Conservation (phyloP, 345 rosid genomes). For the Conringia planisiliqua region DNA sequence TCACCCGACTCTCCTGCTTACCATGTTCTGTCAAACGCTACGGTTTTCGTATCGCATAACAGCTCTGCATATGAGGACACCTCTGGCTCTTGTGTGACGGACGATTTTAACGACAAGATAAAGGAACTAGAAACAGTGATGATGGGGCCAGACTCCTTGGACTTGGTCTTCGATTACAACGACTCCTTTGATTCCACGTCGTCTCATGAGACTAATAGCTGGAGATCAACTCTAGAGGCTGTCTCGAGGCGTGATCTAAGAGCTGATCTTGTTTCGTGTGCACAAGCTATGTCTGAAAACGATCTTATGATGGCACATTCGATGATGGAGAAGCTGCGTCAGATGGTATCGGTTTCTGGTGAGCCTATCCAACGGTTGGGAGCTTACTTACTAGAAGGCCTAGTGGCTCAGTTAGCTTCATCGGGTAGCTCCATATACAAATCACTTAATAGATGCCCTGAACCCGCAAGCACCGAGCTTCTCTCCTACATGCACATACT, state of each 20-base stretch:
- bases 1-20: constrained; percentile 41
- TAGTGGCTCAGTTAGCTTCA: constrained; percentile 76
- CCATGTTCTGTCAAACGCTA: constrained; percentile 41
- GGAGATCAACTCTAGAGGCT: constrained; percentile 53
- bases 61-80: constrained; percentile 59
- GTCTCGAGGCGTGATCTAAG: constrained; percentile 55
- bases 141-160: constrained; percentile 69
- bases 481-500: constrained; percentile 88
- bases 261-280: constrained; percentile 59
- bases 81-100: constrained; percentile 75
- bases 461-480: constrained; percentile 74
- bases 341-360: constrained; percentile 87
- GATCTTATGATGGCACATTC: constrained; percentile 61
- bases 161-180: background rate
- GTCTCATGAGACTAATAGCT: constrained; percentile 38
- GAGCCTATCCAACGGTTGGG: constrained; percentile 96
- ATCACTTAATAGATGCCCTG: constrained; percentile 55
- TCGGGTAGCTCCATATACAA: constrained; percentile 82
- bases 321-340: constrained; percentile 61
- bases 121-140: constrained; percentile 74
- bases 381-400: constrained; percentile 91
- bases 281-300: constrained; percentile 75
- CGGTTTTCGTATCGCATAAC: constrained; percentile 18
- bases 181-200: constrained; percentile 24
- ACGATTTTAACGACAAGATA: constrained; percentile 62